A percentile compares a stretch with the other conserved stretches of the same genome.
These are phyloP conservation scores for Candida sp. DNA, from an alignment of 1,139 yeast species.

Conservation along the genomic window DNA sequence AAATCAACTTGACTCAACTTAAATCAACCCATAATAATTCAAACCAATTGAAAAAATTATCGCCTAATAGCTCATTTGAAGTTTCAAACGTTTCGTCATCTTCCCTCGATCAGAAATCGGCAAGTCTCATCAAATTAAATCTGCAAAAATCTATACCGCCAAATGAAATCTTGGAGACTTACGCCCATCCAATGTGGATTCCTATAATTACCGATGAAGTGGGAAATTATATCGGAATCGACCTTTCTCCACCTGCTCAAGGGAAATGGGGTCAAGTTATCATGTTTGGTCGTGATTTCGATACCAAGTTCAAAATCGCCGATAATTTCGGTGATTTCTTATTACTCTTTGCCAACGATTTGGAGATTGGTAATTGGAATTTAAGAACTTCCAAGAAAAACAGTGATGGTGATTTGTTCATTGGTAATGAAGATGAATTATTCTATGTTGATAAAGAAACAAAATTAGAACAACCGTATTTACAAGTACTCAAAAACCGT, in stretches of 20 bases:
- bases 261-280: conserved; percentile 86
- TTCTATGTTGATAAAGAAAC: conserved; percentile 52
- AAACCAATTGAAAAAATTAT: conserved; percentile 17
- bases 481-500: conserved; percentile 53
- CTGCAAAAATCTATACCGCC: conserved; percentile 74
- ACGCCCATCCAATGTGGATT: conserved; percentile 89
- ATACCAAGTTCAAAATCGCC: conserved; percentile 74
- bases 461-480: conserved; percentile 53
- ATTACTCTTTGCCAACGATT: conserved; percentile 76
- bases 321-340: conserved; percentile 85
- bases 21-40: conserved; percentile 20
- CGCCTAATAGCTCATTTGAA: conserved; percentile 11
- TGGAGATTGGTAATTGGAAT: conserved; percentile 74
- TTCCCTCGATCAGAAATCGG: conserved; percentile 4
- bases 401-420: conserved; percentile 49
- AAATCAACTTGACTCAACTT: conserved; percentile 20
- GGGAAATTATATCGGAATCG: conserved; percentile 89
- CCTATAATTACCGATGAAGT: conserved; percentile 85
- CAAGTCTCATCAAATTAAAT: conserved; percentile 1
- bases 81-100: conserved; percentile 6
- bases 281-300: conserved; percentile 86
- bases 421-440: conserved; percentile 70
- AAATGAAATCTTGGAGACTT: conserved; percentile 61
- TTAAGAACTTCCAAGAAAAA: conserved; percentile 49
- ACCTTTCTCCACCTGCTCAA: conserved; percentile 73